Evolutionary conservation across 768 basidiomycete species (phyloP), one percentile per base, ranked within the genome.

Genomic region (Rhizopogon vesiculosus): DNA sequence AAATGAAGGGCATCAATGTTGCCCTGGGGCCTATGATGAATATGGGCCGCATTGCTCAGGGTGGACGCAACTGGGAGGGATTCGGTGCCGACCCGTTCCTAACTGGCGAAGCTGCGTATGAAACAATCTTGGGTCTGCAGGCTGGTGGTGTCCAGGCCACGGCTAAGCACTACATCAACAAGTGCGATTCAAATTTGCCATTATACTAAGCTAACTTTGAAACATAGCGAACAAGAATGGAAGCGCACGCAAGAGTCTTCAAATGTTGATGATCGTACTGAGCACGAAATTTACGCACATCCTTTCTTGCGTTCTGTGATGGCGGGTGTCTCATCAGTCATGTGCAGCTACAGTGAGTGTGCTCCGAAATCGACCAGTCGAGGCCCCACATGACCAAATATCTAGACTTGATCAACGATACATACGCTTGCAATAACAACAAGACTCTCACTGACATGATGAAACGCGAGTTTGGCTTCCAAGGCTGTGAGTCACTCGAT

Each of bases 61-160:
- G 88, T 7, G 94, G 94, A 16, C 77, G 94, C 29, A 93, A 94
- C 69, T 96, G 92, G 91, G 94, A 96, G 76, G 92, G 91, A n/a
- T 94, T 93, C 56, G 93, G 93, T 31, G 91, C 81, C 9, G 94
- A 97, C 67, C 94, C 94, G 0, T 96, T 84, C 73, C 74, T 96
- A 15, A 63, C 81, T n/a, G 92, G 94, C 12, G 91, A 91, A 64
- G 76, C 75, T 6, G 79, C 84, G 2, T 84, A 78, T 45, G 89
- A 93, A 69, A 95, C 92, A 0, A 82, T 95, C 52, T 72, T 89
- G 16, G 93, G 93, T 7, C 70, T 95, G 73, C 93, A 97, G 65
- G 63, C 73, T 22, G 78, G 72, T n/a, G 93, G 93, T 40, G 88
- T 93, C 0, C 89, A 92, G 65, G 91, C 92, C 0, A 91, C 87